These are phyloP conservation scores for Aspergillus uvarum DNA, from an alignment of 2,329 filamentous ascomycete species.

Conservation along the genomic window DNA sequence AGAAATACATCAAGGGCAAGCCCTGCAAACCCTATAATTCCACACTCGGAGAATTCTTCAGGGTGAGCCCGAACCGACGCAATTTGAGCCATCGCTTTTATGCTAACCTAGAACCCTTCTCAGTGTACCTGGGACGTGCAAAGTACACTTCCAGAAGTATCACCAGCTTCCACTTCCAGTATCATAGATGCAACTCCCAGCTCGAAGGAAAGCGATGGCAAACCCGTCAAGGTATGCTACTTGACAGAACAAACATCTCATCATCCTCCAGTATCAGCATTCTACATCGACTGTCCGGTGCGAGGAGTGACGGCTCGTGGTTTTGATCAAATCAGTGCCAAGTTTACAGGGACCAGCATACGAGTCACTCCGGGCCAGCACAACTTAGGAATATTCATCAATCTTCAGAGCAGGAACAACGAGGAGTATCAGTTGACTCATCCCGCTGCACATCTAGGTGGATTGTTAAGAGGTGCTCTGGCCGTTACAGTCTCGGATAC, in stretches of 20 bases:
- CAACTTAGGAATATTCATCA: conserved; percentile 95
- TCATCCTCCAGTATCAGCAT: conserved; percentile 95
- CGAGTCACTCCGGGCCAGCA: conserved; percentile 88
- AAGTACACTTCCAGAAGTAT: conserved; percentile 68
- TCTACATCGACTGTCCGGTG: conserved; percentile 88
- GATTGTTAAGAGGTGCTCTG: conserved; percentile 80
- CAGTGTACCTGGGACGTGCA: conserved; percentile 95
- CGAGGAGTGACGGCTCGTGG: conserved; percentile 84
- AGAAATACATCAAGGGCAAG: conserved; percentile 97
- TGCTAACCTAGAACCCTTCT: conserved; percentile 1
- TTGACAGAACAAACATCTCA: conserved; percentile 97
- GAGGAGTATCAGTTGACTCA: conserved; percentile 96
- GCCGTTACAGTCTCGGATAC: conserved; percentile 87
- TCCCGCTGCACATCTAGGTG: conserved; percentile 87
- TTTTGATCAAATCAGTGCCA: conserved; percentile 94
- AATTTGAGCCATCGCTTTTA: neutral
- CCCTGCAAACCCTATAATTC: conserved; percentile 99
- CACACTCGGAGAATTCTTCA: conserved; percentile 93
- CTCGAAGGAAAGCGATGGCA: conserved; percentile 35
- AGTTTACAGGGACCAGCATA: conserved; percentile 94
- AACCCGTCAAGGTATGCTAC: conserved; percentile 78
- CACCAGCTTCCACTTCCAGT: conserved; percentile 31
- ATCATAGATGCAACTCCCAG: conserved; percentile 37
- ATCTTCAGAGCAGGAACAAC: conserved; percentile 71
- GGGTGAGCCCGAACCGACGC: conserved; percentile 55